Evolutionary conservation across 441 rosid genomes (phyloP).

Genomic region (Breynia disticha): DNA sequence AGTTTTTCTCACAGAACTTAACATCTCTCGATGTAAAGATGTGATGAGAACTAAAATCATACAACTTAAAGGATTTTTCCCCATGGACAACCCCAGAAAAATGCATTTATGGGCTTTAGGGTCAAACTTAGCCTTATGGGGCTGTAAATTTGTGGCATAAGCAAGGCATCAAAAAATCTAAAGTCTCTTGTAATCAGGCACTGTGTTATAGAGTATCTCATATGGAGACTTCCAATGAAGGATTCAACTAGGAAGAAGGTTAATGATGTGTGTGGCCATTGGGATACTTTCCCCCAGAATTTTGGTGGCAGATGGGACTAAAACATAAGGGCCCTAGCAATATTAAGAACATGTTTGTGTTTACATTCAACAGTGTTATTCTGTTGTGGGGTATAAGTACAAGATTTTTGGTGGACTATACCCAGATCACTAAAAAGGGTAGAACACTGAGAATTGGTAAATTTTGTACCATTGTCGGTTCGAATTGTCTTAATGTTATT

Average conservation of each 20-base stretch:
- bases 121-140: background rate
- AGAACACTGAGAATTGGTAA: background rate
- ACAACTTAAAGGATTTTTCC: background rate
- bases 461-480: background rate
- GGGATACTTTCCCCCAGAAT: background rate
- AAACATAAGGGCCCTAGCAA: too few species aligned
- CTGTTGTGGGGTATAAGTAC: background rate
- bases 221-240: background rate
- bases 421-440: background rate
- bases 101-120: background rate
- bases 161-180: background rate
- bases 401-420: background rate
- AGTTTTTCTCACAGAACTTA: background rate
- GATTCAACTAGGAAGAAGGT: background rate
- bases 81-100: background rate
- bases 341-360: conserved; percentile 1
- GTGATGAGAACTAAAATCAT: background rate
- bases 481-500: too few species aligned
- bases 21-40: background rate
- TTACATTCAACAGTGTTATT: background rate
- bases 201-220: background rate
- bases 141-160: background rate
- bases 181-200: background rate
- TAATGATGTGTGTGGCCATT: background rate
- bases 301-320: background rate